Percentiles rank a stretch among this genome's conserved stretches.
Evolutionary conservation across 2,329 filamentous ascomycete genomes (phyloP).

Genomic region (Calonectria crousiana): DNA sequence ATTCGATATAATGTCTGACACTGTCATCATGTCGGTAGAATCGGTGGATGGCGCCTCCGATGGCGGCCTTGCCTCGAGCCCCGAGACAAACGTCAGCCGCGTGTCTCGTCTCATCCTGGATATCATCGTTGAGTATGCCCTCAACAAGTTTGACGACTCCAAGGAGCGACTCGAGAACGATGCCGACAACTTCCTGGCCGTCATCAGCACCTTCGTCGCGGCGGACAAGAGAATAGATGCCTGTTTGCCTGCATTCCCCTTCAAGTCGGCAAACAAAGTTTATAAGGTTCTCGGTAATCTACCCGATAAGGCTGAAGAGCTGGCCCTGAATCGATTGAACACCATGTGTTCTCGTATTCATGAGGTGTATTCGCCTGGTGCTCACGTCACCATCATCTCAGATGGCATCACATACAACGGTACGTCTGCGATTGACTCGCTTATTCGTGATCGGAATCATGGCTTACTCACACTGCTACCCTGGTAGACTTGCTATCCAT

Average conservation of each 20-base stretch:
- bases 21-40: not conserved
- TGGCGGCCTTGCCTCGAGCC: not conserved
- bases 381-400: constrained; percentile 58
- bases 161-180: constrained; percentile 30
- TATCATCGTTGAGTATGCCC: constrained; percentile 43
- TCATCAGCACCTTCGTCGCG: constrained; percentile 40
- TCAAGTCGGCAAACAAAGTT: constrained; percentile 50
- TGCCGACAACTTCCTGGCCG: constrained; percentile 36
- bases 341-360: constrained; percentile 44
- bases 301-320: constrained; percentile 49
- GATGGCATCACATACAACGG: constrained; percentile 68
- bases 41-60: not conserved
- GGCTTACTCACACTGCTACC: constrained; percentile 8
- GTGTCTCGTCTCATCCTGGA: constrained; percentile 34
- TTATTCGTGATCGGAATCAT: not conserved
- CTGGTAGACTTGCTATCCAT: constrained; percentile 61
- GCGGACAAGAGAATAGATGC: constrained; percentile 32
- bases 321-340: constrained; percentile 43
- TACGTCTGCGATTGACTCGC: constrained; percentile 38
- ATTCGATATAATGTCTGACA: not conserved
- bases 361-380: constrained; percentile 45
- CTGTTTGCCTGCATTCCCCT: constrained; percentile 48
- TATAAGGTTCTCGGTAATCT: constrained; percentile 47
- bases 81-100: constrained; percentile 21
- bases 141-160: constrained; percentile 44